Conservation (phyloP, 2,329 filamentous ascomycete genomes). For the Akanthomyces dipterigenus region DNA sequence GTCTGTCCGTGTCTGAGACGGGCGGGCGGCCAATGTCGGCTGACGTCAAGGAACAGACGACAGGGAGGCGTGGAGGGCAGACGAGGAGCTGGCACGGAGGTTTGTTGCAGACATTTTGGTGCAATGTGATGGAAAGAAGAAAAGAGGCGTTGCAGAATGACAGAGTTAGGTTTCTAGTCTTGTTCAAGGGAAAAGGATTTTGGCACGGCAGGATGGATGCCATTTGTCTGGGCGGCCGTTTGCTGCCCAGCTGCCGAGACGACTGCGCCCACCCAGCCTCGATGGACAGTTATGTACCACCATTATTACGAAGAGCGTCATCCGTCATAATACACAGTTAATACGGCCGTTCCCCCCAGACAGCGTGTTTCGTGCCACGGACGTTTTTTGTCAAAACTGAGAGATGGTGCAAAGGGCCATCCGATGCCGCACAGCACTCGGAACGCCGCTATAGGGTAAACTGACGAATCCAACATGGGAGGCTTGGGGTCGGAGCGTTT, state of each 20-base stretch:
- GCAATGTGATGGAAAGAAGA: background rate
- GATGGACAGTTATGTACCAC: background rate
- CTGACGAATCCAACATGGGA: background rate
- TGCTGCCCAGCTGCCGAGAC: background rate
- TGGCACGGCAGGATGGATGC: background rate
- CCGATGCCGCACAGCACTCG: background rate
- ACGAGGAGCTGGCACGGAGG: background rate
- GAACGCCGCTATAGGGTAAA: background rate
- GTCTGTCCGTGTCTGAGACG: background rate
- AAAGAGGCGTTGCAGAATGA: background rate
- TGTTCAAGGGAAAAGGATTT: background rate
- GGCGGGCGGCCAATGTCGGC: conserved; percentile 3
- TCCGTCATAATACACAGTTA: background rate
- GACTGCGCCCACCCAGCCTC: background rate
- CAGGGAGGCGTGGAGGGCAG: background rate
- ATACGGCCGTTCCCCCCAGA: background rate
- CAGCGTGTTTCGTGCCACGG: background rate
- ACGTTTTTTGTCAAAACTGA: background rate
- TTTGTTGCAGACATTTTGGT: background rate
- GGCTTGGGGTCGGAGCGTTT: background rate
- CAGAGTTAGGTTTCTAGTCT: background rate
- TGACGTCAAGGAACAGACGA: conserved; percentile 12
- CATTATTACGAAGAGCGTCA: background rate
- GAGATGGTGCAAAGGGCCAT: background rate
- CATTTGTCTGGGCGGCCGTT: conserved; percentile 3